Conservation (phyloP, 1,284 basidiomycete species). For the Stygiomarasmius scandens region DNA sequence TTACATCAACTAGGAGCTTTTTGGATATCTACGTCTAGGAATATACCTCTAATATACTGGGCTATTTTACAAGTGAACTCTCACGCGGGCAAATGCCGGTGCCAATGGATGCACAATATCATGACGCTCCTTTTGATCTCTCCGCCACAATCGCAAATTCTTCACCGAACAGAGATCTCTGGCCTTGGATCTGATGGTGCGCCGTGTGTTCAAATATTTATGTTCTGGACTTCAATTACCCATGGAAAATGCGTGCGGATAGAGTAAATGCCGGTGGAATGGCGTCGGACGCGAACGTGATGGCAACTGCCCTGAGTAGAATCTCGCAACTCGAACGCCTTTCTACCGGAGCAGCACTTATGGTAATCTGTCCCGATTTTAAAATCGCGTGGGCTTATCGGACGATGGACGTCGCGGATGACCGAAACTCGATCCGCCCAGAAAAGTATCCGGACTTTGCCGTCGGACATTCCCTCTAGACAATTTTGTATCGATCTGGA, state of each 20-base stretch:
- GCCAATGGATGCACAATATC: no score
- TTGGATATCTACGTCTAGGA: background rate
- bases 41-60: no score
- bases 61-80: no score
- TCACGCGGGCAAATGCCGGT: no score
- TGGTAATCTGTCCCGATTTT: background rate
- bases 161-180: no score
- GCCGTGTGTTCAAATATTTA: background rate
- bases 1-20: conserved; percentile 43
- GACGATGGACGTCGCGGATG: conserved; percentile 20
- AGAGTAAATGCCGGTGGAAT: no score
- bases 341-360: background rate
- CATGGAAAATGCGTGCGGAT: no score
- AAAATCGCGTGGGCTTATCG: background rate
- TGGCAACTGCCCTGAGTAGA: no score
- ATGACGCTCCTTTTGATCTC: conserved; percentile 2
- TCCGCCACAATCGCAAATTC: background rate
- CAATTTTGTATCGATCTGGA: conserved; percentile 7
- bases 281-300: no score
- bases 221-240: no score
- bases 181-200: background rate
- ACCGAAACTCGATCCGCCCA: conserved; percentile 21
- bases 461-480: conserved; percentile 2
- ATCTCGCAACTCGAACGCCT: no score
- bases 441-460: background rate